A percentile compares a stretch with the other conserved stretches of the same genome.
phyloP scores from a whole-genome alignment of 495 filamentous ascomycete genomes.

The Penicillium waksmanii region DNA sequence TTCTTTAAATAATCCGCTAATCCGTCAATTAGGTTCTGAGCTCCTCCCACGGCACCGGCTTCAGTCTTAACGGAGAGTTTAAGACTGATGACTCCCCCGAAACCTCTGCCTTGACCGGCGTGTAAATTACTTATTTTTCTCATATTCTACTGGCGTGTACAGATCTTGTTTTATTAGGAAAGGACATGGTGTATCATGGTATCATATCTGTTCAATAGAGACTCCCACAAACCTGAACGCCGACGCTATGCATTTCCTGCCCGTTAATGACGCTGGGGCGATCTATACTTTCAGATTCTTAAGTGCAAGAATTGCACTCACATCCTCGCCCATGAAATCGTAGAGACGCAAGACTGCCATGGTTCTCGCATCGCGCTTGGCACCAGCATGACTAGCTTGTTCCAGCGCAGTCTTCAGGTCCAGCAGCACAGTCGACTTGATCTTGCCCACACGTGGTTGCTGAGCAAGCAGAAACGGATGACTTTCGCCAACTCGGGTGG shows the following conservation, averaged over 20 bases:
- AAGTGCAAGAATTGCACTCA: conserved; percentile 65
- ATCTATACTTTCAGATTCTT: conserved; percentile 62
- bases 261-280: conserved; percentile 6
- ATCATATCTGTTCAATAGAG: conserved; percentile 48
- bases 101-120: conserved; percentile 44
- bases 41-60: conserved; percentile 82
- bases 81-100: conserved; percentile 58
- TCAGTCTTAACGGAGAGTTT: conserved; percentile 82
- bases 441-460: conserved; percentile 56
- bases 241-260: conserved; percentile 47
- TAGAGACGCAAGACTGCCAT: conserved; percentile 77
- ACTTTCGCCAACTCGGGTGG: conserved; percentile 53
- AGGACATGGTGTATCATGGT: conserved; percentile 55
- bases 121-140: conserved; percentile 47
- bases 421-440: conserved; percentile 78
- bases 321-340: conserved; percentile 72
- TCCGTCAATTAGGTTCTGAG: conserved; percentile 69
- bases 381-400: conserved; percentile 62
- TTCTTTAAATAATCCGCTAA: conserved; percentile 11
- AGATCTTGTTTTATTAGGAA: conserved; percentile 52
- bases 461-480: conserved; percentile 70
- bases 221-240: conserved; percentile 36
- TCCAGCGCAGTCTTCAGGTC: conserved; percentile 81
- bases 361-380: conserved; percentile 58
- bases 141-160: conserved; percentile 42